Conservation (phyloP, 805 yeast species). For the Naumovozyma baii region DNA sequence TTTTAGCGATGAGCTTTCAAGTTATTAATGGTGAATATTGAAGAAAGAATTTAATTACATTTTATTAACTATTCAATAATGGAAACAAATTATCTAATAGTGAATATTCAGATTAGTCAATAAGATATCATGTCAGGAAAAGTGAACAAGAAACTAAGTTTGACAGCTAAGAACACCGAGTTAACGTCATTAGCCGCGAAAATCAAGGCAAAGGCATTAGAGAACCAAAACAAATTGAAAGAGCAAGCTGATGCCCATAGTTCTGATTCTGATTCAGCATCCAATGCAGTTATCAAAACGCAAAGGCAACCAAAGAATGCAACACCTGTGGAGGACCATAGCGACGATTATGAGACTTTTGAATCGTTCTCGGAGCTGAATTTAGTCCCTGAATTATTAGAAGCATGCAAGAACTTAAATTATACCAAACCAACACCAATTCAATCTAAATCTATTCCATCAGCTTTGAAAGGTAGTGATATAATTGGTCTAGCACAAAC, state of each 20-base stretch:
- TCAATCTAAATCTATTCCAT: slow-evolving; percentile 84
- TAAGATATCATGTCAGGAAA: slow-evolving; percentile 6
- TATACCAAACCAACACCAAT: slow-evolving; percentile 85
- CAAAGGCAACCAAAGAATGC: slow-evolving; percentile 4
- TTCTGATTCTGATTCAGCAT: slow-evolving; percentile 6
- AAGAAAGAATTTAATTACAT: background rate
- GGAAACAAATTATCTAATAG: background rate
- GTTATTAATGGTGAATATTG: too few species aligned
- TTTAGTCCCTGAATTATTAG: slow-evolving; percentile 67
- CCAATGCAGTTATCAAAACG: slow-evolving; percentile 3
- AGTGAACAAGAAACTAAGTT: slow-evolving; percentile 7
- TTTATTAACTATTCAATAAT: too few species aligned
- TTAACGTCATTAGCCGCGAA: slow-evolving; percentile 45
- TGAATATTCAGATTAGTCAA: background rate
- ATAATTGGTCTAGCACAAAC: slow-evolving; percentile 95
- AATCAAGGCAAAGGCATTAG: slow-evolving; percentile 37
- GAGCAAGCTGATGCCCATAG: slow-evolving; percentile 1
- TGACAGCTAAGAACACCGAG: slow-evolving; percentile 17
- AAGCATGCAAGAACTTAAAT: slow-evolving; percentile 66
- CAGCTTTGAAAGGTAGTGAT: slow-evolving; percentile 83
- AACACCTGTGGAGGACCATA: slow-evolving; percentile 7
- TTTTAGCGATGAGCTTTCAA: slow-evolving; percentile 3
- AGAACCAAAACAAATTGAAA: slow-evolving; percentile 18
- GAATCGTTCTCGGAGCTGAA: slow-evolving; percentile 47
- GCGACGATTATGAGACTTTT: slow-evolving; percentile 18